A percentile compares a stretch with the other conserved stretches of the same genome.
Conservation (phyloP, 371 early-diverging fungal genomes). For the Lichtheimia hyalospora region DNA sequence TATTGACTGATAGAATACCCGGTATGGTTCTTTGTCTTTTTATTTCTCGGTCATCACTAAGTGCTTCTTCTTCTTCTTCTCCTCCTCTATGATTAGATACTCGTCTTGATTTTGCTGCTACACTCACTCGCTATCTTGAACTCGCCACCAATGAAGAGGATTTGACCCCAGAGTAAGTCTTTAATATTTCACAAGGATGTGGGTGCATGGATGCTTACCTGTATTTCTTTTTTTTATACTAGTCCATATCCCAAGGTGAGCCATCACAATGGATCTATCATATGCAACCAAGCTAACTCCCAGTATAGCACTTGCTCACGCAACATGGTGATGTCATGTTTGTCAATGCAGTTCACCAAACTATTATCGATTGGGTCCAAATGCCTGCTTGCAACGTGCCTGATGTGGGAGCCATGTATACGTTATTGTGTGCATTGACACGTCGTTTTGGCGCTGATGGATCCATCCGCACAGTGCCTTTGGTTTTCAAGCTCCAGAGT, state of each 20-base stretch:
- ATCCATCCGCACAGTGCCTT: conserved; percentile 59
- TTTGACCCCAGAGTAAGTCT: conserved; percentile 28
- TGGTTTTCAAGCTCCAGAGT: conserved; percentile 62
- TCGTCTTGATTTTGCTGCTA: conserved; percentile 32
- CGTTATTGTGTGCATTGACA: conserved; percentile 52
- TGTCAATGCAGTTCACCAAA: conserved; percentile 52
- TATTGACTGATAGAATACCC: conserved; percentile 26
- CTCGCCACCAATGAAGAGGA: conserved; percentile 29
- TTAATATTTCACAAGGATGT: not conserved
- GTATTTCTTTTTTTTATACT: not conserved
- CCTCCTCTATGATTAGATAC: conserved; percentile 27
- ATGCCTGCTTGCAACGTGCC: conserved; percentile 47
- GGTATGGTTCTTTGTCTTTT: conserved; percentile 22
- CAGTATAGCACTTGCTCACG: conserved; percentile 17
- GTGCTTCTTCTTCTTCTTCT: no score
- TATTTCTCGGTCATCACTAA: no score
- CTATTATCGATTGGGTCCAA: conserved; percentile 59
- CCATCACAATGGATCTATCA: not conserved
- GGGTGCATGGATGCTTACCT: not conserved
- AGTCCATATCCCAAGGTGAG: conserved; percentile 30
- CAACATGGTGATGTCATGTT: conserved; percentile 51
- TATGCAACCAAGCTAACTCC: no score
- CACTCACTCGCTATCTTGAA: conserved; percentile 35
- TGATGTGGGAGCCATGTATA: conserved; percentile 60
- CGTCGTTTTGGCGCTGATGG: conserved; percentile 60